Evolutionary conservation across 164 flowering plant species (phyloP).

Genomic region (grape (Vitis vinifera)): ASM3070453v1 NC_081808.1:22954001-22954500

Average conservation of each 20-base stretch:
- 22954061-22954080: slow-evolving; percentile 96
- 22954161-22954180: slow-evolving; percentile 72
- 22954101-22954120: slow-evolving; percentile 88
- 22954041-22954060: slow-evolving; percentile 2
- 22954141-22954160: slow-evolving; percentile 60
- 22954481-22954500: not conserved
- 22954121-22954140: slow-evolving; percentile 79
- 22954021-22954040: not conserved
- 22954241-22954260: slow-evolving; percentile 19
- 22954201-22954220: slow-evolving; percentile 80
- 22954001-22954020: too few relatives aligned
- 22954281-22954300: not conserved
- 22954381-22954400: slow-evolving; percentile 30
- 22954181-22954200: slow-evolving; percentile 64
- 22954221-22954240: slow-evolving; percentile 26
- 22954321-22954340: not conserved
- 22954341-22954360: not conserved
- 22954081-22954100: slow-evolving; percentile 64
- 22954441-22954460: slow-evolving; percentile 33
- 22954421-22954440: slow-evolving; percentile 21
- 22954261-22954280: slow-evolving; percentile 34
- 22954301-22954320: not conserved
- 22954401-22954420: slow-evolving; percentile 58
- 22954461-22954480: slow-evolving; percentile 9
- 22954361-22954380: slow-evolving; percentile 25